A percentile compares a stretch with the other conserved stretches of the same genome.
phyloP scores from a whole-genome alignment of 2,329 filamentous ascomycete species.

The Colletotrichum trifolii region DNA sequence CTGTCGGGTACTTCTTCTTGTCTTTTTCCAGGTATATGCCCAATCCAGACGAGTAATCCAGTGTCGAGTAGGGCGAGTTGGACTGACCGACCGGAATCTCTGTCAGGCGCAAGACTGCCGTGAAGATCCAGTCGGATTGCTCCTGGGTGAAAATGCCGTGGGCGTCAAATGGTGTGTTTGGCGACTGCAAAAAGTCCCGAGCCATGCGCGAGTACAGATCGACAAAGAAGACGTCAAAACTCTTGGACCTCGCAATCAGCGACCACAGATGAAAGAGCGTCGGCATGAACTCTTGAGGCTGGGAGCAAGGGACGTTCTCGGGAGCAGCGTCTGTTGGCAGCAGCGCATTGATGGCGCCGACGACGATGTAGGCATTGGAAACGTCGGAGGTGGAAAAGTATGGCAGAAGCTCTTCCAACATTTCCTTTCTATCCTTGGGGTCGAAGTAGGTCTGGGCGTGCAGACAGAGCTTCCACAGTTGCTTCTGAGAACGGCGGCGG shows the following conservation, averaged over 20 bases:
- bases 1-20: conserved; percentile 89
- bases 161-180: conserved; percentile 82
- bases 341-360: conserved; percentile 85
- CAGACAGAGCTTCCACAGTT: conserved; percentile 87
- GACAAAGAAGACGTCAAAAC: conserved; percentile 86
- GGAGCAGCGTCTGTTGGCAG: conserved; percentile 86
- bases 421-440: conserved; percentile 82
- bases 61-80: conserved; percentile 87
- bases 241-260: conserved; percentile 87
- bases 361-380: conserved; percentile 92
- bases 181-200: conserved; percentile 81
- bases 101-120: conserved; percentile 85
- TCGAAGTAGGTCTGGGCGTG: conserved; percentile 95
- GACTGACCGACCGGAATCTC: conserved; percentile 98
- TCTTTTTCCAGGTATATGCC: conserved; percentile 92
- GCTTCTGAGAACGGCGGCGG: conserved; percentile 67
- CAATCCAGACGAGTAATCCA: conserved; percentile 86
- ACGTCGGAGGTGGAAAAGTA: conserved; percentile 95
- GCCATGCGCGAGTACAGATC: conserved; percentile 91
- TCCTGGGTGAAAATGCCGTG: conserved; percentile 93
- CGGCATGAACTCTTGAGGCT: conserved; percentile 88
- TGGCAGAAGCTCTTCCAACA: conserved; percentile 82
- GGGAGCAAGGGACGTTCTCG: conserved; percentile 76
- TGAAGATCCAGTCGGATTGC: conserved; percentile 93
- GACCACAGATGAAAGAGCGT: conserved; percentile 98